Evolutionary conservation across 495 filamentous ascomycete species (phyloP).

Genomic region (Corynascus novoguineensis): DNA sequence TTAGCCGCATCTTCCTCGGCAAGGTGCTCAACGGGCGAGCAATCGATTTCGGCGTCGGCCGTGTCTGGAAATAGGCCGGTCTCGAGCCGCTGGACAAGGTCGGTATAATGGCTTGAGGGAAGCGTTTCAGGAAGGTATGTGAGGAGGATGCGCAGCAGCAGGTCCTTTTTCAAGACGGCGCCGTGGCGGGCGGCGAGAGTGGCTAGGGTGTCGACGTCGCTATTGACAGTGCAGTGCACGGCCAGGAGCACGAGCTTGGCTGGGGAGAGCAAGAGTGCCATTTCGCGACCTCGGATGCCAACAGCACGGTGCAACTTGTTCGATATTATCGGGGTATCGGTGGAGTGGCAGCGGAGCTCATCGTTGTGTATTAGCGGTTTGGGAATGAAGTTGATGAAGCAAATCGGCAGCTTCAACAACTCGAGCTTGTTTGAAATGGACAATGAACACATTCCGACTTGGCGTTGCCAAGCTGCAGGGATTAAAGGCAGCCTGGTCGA

Average conservation of each 20-base stretch:
- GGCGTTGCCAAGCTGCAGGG: neutral
- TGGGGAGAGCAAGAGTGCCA: conserved; percentile 47
- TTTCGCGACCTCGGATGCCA: conserved; percentile 18
- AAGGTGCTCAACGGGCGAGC: conserved; percentile 54
- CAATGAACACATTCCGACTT: neutral
- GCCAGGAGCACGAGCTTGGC: conserved; percentile 61
- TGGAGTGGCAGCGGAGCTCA: conserved; percentile 4
- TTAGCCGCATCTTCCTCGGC: conserved; percentile 60
- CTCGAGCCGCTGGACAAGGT: conserved; percentile 53
- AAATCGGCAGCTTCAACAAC: neutral
- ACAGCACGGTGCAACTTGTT: neutral
- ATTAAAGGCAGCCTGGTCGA: no score
- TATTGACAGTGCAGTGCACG: conserved; percentile 50
- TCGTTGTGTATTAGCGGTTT: conserved; percentile 1
- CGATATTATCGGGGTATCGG: conserved; percentile 1
- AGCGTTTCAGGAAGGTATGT: conserved; percentile 78
- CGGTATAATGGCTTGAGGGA: conserved; percentile 58
- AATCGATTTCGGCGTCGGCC: conserved; percentile 43
- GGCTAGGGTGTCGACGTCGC: conserved; percentile 57
- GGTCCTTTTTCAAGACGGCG: conserved; percentile 55
- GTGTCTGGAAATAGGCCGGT: conserved; percentile 34
- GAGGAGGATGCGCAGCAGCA: conserved; percentile 72
- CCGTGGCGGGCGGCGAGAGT: conserved; percentile 54
- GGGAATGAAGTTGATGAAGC: neutral
- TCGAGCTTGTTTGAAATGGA: neutral